A percentile compares a stretch with the other conserved stretches of the same genome.
Conservation (phyloP, 2,329 filamentous ascomycete genomes). For the Nakataea oryzae region DNA sequence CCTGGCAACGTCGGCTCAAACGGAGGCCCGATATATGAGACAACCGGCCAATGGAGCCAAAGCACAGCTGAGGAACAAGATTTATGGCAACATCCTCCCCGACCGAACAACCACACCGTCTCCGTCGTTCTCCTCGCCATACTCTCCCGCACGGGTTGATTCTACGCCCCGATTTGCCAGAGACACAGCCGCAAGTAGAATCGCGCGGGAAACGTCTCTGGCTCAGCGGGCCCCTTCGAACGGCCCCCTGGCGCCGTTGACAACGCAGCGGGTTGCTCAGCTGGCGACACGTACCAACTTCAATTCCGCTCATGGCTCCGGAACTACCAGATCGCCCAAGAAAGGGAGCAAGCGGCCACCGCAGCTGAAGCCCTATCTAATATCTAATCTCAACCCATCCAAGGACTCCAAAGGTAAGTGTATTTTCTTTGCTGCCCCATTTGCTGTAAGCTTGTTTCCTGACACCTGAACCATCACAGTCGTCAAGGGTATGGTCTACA, state of each 20-base stretch:
- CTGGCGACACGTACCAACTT: constrained; percentile 38
- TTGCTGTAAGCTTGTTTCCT: not conserved
- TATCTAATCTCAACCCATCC: constrained; percentile 67
- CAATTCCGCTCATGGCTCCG: constrained; percentile 29
- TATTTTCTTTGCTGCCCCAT: not conserved
- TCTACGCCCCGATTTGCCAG: constrained; percentile 52
- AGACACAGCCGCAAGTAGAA: constrained; percentile 55
- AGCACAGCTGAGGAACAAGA: constrained; percentile 44
- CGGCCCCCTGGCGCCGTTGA: constrained; percentile 42
- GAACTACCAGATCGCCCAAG: constrained; percentile 34
- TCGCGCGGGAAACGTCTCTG: constrained; percentile 50
- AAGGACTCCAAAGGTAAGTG: constrained; percentile 72
- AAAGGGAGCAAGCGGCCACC: constrained; percentile 44
- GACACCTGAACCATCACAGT: constrained; percentile 31
- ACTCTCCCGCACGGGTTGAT: constrained; percentile 45
- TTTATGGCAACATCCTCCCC: constrained; percentile 43
- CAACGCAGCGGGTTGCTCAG: constrained; percentile 43
- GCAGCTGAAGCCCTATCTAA: constrained; percentile 72
- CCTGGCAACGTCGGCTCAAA: constrained; percentile 73
- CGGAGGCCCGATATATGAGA: constrained; percentile 75
- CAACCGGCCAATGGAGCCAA: constrained; percentile 65
- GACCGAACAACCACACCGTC: constrained; percentile 43
- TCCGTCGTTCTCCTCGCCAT: constrained; percentile 34
- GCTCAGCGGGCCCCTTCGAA: constrained; percentile 47
- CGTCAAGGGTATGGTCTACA: constrained; percentile 94